Evolutionary conservation across 495 filamentous ascomycete species (phyloP), one percentile per base, ranked within the genome.

Genomic region (Copromyces sp.): DNA sequence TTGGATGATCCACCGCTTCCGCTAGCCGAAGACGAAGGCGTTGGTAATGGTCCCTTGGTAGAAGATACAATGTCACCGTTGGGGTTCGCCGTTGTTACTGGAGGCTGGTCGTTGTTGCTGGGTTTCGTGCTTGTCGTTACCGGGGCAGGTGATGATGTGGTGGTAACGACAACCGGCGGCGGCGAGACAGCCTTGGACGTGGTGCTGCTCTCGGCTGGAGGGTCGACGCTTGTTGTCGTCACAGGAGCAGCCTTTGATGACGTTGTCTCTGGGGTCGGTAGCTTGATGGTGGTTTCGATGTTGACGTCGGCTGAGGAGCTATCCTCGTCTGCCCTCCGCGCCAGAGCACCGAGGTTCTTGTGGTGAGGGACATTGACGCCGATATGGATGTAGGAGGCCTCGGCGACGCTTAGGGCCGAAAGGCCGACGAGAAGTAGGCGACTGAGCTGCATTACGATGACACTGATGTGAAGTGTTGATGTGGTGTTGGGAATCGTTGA

Each of bases 371-470:
- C 74, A 17, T 77, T 71, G 40, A 70, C 74, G 38, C 75, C 75
- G 4, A 71, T 42, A 42, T 76, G 40, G 32, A 83, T 61, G 72
- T 80, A 81, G 32, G 81, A 80, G 53, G 83, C 83, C 71, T 82
- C 80, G 39, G 81, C 81, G 72, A 81, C 81, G 61, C 79, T 76
- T 24, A 81, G 45, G 47, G 83, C 79, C 35, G 82, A 83, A 35
- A 85, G 79, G 59, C 80, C 83, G 70, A 83, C 72, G 71, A 82
- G 76, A 70, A 85, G 71, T 45, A 84, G 68, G 59, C 81, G 72
- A 39, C 83, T 70, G 42, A 81, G 72, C 68, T 76, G 78, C 72
- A 42, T 80, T 39, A 78, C 79, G 76, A 79, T 79, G 82, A 85
- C 84, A 75, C 70, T 79, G 78, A 69, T 71, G 41, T 53, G 53